Base-by-base conservation (phyloP, 2,329 filamentous ascomycete genomes). In the Calonectria pseudoreteaudii region DNA sequence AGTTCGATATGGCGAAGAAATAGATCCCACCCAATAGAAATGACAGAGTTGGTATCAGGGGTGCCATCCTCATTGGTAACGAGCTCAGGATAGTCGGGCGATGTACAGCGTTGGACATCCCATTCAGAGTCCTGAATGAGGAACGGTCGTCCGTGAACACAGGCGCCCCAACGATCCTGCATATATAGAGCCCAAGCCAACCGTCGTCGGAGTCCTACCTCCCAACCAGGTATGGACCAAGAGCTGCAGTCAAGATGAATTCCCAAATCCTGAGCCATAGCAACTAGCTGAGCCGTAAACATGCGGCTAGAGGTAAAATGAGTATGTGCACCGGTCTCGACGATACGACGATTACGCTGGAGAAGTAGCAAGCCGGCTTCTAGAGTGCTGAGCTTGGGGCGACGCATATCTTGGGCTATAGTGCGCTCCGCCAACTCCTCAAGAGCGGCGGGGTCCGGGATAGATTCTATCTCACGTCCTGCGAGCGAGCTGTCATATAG, bases 121-220 rank as follows among this genome's bases (percentile, higher is more conserved):
- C 91, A 93, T 77, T 91, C 90, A 10, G 85, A 85, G 4, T 85
- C 82, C 14, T 82, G 82, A 30, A 92, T 89, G 66, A 91, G 87
- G 30, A 88, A 89, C 14, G 90, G 90, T 31, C 90, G 85, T 10
- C 91, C 91, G 75, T 91, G 88, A 34, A 90, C 87, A 47, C 91
- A 84, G 3, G 89, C 87, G 3, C 89, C 88, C 91, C 89, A 92
- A 77, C 90, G 91, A 75, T 93, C 92, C 79, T 93, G 91, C 86
- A 92, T 91, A 75, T 89, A 93, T 0, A 93, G 82, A 2, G 89
- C 91, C 92, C 92, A 94, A 0, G 90, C 91, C 0, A 93, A 83
- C 18, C 92, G 85, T 77, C 90, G 90, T 18, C 92, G 85, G 23
- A 93, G 83, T 0, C 91, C 90, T 68, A 90, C 88, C 78, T 93